These are phyloP conservation scores for Boletus sp. DNA, from an alignment of 768 basidiomycete genomes.

Conservation along the genomic window DNA sequence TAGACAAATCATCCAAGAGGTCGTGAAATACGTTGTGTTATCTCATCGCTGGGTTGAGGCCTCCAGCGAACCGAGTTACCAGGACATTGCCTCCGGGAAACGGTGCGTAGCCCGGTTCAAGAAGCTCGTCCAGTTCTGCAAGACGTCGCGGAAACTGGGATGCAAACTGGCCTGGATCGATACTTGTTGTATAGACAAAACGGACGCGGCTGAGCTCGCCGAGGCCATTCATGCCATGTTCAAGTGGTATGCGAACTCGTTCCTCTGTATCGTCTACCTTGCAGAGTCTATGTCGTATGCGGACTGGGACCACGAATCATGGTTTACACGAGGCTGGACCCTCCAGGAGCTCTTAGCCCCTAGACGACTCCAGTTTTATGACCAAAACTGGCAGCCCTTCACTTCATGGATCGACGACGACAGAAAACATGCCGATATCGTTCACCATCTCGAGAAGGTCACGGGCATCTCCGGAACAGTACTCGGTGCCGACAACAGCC, in stretches of 20 bases:
- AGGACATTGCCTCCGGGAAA: neutral
- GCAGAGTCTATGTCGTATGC: neutral
- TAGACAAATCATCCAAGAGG: constrained; percentile 11
- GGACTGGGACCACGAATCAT: constrained; percentile 3
- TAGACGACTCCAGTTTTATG: constrained; percentile 15
- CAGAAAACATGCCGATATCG: neutral
- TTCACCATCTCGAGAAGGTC: neutral
- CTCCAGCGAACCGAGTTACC: constrained; percentile 8
- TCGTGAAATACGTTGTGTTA: constrained; percentile 10
- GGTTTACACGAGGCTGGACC: constrained; percentile 14
- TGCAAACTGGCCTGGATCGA: constrained; percentile 12
- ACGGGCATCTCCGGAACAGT: constrained; percentile 3
- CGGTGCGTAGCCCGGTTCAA: neutral
- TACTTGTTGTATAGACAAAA: constrained; percentile 23
- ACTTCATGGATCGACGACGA: neutral
- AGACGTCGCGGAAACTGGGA: neutral
- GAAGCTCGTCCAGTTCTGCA: constrained; percentile 7
- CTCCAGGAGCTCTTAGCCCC: constrained; percentile 19
- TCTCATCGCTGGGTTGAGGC: constrained; percentile 12
- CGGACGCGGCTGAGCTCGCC: constrained; percentile 12
- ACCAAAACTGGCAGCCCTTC: constrained; percentile 9
- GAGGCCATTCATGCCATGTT: constrained; percentile 23
- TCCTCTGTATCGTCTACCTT: constrained; percentile 21
- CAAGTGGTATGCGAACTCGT: constrained; percentile 21
- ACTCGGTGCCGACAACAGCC: neutral